Evolutionary conservation across 2,329 filamentous ascomycete genomes (phyloP).

Genomic region (Monilinia fructicola): DNA sequence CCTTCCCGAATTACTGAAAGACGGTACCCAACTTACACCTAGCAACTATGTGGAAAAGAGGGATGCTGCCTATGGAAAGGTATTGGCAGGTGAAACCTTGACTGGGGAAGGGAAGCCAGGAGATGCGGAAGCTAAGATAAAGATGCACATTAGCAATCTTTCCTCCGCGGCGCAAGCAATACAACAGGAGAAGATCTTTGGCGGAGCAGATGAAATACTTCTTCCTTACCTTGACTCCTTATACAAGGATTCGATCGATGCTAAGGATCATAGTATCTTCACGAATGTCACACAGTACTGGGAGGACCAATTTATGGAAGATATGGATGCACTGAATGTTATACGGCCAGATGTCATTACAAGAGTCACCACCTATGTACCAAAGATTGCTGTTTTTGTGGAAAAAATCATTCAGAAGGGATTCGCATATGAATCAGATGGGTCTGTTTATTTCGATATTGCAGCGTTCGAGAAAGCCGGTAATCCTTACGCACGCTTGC

Average conservation of each 20-base stretch:
- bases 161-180: slow-evolving; percentile 50
- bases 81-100: slow-evolving; percentile 56
- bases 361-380: slow-evolving; percentile 88
- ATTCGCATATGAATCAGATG: slow-evolving; percentile 79
- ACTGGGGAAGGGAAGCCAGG: slow-evolving; percentile 55
- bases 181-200: slow-evolving; percentile 51
- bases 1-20: slow-evolving; percentile 51
- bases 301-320: slow-evolving; percentile 82
- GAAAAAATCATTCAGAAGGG: slow-evolving; percentile 73
- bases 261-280: slow-evolving; percentile 70
- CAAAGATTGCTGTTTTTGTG: slow-evolving; percentile 83
- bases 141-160: slow-evolving; percentile 63
- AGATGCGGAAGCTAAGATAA: slow-evolving; percentile 66
- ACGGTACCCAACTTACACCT: slow-evolving; percentile 48
- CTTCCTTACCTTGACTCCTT: slow-evolving; percentile 78
- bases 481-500: slow-evolving; percentile 80
- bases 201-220: slow-evolving; percentile 64
- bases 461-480: slow-evolving; percentile 63
- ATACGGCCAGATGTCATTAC: slow-evolving; percentile 78
- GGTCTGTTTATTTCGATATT: slow-evolving; percentile 50
- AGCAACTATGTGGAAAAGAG: slow-evolving; percentile 52
- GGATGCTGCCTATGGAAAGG: slow-evolving; percentile 54
- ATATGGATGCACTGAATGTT: slow-evolving; percentile 86
- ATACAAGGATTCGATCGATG: slow-evolving; percentile 62
- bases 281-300: slow-evolving; percentile 82